Conservation (phyloP, 1,139 yeast species). For the Kodamaea ohmeri region DNA sequence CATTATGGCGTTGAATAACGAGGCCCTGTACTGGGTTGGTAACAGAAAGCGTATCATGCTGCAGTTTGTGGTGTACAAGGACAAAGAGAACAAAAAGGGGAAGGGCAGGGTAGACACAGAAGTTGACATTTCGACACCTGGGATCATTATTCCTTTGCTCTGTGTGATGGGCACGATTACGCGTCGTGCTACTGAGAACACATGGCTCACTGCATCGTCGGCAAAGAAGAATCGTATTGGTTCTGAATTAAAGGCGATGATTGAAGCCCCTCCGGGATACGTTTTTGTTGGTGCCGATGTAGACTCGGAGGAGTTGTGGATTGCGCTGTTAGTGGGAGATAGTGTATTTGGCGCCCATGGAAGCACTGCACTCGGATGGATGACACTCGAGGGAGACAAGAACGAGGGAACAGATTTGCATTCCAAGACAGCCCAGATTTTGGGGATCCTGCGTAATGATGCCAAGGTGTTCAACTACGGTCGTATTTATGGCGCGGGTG, state of each 20-base stretch:
- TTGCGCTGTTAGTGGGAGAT: constrained; percentile 93
- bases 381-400: constrained; percentile 97
- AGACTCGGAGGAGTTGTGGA: constrained; percentile 98
- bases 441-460: constrained; percentile 86
- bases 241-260: constrained; percentile 84
- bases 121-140: constrained; percentile 29
- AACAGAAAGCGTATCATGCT: constrained; percentile 77
- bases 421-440: constrained; percentile 85
- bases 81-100: constrained; percentile 13
- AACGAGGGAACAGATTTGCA: constrained; percentile 89
- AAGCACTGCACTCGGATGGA: constrained; percentile 97
- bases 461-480: constrained; percentile 97
- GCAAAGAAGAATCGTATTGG: constrained; percentile 85
- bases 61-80: constrained; percentile 74
- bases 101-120: background rate
- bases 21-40: constrained; percentile 92
- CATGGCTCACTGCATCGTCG: constrained; percentile 97
- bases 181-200: constrained; percentile 92
- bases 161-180: constrained; percentile 97
- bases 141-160: constrained; percentile 79
- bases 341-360: constrained; percentile 88
- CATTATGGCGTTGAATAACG: constrained; percentile 71
- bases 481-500: constrained; percentile 96
- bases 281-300: constrained; percentile 97
- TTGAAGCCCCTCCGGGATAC: constrained; percentile 86